Conservation (phyloP, 805 yeast species). For the Myxozyma geophila region DNA sequence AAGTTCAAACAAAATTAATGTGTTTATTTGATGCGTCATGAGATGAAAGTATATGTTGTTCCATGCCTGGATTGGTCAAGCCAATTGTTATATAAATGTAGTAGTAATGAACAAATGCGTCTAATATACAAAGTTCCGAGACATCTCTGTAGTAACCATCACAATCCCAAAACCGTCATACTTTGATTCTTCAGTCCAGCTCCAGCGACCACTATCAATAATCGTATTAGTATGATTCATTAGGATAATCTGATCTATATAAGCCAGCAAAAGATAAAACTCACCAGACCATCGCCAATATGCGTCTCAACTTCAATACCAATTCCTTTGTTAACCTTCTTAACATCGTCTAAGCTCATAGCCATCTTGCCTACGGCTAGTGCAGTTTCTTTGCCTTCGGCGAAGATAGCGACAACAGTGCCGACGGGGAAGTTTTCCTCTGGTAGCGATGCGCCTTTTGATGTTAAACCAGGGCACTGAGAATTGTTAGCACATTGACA, state of each 20-base stretch:
- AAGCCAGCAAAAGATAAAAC: neutral
- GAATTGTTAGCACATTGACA: neutral
- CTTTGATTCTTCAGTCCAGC: conserved; percentile 8
- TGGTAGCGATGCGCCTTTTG: conserved; percentile 40
- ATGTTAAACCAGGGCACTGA: conserved; percentile 42
- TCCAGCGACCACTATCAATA: conserved; percentile 31
- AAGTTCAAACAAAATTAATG: too few species aligned
- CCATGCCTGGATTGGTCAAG: neutral
- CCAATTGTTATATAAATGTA: neutral
- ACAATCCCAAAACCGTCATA: neutral
- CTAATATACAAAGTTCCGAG: neutral
- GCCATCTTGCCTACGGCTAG: conserved; percentile 85
- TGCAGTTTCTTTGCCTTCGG: conserved; percentile 91
- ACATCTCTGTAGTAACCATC: neutral
- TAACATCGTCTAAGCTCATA: conserved; percentile 90
- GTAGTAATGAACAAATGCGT: neutral
- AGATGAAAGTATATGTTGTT: neutral
- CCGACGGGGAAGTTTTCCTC: conserved; percentile 72
- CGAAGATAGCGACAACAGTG: conserved; percentile 78
- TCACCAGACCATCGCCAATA: conserved; percentile 78
- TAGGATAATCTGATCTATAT: neutral
- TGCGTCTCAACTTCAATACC: conserved; percentile 85
- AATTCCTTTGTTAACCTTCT: conserved; percentile 78
- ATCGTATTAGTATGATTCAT: neutral
- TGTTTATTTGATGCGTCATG: neutral